Conservation (phyloP, 257 asterid species). For the Fraxinus pennsylvanica region DNA sequence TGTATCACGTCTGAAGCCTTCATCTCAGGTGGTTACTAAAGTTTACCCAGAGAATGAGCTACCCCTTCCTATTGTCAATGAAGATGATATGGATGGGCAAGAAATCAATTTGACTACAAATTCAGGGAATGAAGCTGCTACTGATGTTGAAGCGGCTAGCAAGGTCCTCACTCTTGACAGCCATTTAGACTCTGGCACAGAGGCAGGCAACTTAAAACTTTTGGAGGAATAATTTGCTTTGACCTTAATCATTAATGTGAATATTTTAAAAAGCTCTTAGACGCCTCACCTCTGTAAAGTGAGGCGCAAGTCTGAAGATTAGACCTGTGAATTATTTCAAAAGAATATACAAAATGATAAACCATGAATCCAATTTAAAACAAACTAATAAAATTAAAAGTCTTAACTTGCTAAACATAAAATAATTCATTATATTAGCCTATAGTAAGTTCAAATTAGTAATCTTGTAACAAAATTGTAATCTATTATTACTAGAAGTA, state of each 20-base stretch:
- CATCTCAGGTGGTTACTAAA: conserved; percentile 61
- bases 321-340: background rate
- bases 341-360: background rate
- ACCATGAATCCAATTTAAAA: background rate
- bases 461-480: background rate
- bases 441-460: background rate
- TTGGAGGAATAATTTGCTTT: conserved; percentile 23
- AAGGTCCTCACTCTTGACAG: conserved; percentile 55
- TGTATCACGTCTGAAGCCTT: conserved; percentile 54
- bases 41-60: conserved; percentile 47
- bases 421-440: background rate
- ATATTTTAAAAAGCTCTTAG: background rate
- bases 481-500: background rate
- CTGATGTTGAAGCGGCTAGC: conserved; percentile 52
- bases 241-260: conserved; percentile 14
- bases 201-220: conserved; percentile 53
- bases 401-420: background rate
- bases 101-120: conserved; percentile 67
- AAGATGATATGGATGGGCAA: conserved; percentile 72
- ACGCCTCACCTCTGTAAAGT: background rate
- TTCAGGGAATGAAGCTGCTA: conserved; percentile 49
- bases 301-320: background rate
- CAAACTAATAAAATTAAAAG: background rate
- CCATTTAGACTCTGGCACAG: conserved; percentile 51
- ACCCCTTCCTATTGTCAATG: conserved; percentile 59